Evolutionary conservation across 169 alveolate species (phyloP).

Genomic region (Cystoisospora suis): DNA sequence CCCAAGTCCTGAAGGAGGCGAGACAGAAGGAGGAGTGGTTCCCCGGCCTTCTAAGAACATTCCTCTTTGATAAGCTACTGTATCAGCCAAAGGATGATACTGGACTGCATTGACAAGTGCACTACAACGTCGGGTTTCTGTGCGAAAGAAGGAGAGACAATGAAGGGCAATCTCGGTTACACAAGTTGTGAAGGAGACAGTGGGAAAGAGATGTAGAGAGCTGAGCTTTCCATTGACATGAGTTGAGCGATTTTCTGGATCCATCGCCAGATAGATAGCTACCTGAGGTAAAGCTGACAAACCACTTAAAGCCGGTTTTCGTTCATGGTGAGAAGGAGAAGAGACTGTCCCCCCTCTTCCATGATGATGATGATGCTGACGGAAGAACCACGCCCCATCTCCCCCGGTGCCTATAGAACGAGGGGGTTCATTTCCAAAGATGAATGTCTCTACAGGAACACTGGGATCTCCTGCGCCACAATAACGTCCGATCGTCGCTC

Average conservation of each 20-base stretch:
- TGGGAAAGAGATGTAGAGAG: constrained; percentile 58
- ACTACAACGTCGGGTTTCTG: background rate
- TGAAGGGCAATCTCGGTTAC: constrained; percentile 42
- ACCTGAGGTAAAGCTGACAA: constrained; percentile 28
- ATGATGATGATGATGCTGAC: too few relatives aligned
- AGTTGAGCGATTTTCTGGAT: constrained; percentile 32
- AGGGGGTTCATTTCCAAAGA: background rate
- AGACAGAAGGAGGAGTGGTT: background rate
- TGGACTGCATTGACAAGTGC: background rate
- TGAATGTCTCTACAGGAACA: background rate
- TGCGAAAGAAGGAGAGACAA: background rate
- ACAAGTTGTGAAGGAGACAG: constrained; percentile 44
- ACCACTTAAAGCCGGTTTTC: background rate
- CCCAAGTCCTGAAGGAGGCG: too few relatives aligned
- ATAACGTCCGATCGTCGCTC: background rate
- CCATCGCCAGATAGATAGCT: constrained; percentile 19
- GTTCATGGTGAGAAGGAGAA: too few relatives aligned
- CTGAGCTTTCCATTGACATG: constrained; percentile 42
- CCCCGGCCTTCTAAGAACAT: background rate
- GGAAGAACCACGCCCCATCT: too few relatives aligned
- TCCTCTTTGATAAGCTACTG: background rate
- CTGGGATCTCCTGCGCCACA: constrained; percentile 6
- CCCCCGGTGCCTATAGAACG: background rate
- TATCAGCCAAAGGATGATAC: background rate
- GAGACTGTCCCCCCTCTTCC: too few relatives aligned